Evolutionary conservation across 768 basidiomycete species (phyloP), one percentile per base, ranked within the genome.

Genomic region (Boletus fagicola): DNA sequence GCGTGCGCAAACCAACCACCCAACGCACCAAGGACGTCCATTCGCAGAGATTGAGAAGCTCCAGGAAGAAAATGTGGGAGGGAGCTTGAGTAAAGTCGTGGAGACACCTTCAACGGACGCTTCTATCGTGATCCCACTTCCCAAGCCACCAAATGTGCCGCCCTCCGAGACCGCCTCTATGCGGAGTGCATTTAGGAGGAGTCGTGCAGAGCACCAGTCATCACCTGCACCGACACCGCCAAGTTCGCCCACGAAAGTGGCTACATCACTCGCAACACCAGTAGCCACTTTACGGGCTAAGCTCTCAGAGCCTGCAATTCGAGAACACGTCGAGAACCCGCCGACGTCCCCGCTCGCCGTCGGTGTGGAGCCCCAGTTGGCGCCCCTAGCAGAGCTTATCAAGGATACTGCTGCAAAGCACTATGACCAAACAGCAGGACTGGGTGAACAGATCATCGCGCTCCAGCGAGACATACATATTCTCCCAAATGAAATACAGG

Each of bases 321-420:
- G 53, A 22, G 58, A 72, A 35, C 63, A 58, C 30, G 56, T 49
- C n/a, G 59, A 64, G 42, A 59, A 53, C 11, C 62, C 57, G 2
- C 61, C 65, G 49, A 49, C 49, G 16, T 54, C 63, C 13, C 47
- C 51, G 24, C 49, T 53, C 33, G 33, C 48, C 11, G 18, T 57
- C 8, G 62, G 63, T 12, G 45, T 62, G 22, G 60, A 60, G n/a
- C 60, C 61, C 5, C 58, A 58, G 33, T 45, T 73, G 18, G 70
- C 56, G 18, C 69, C 73, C 2, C 38, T 73, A 42, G 72, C 59
- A 12, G 70, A 74, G 47, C 62, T 74, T 18, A 73, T 73, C 62
- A 72, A 71, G 51, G 72, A 75, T 18, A 65, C 59, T n/a, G 74
- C 68, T 45, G 70, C 66, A 33, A 72, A 75, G 26, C 68, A 74